Percentiles rank a stretch among this genome's conserved stretches.
Conservation (phyloP, 2,329 filamentous ascomycete genomes). For the Penicillium brasilianum region DNA sequence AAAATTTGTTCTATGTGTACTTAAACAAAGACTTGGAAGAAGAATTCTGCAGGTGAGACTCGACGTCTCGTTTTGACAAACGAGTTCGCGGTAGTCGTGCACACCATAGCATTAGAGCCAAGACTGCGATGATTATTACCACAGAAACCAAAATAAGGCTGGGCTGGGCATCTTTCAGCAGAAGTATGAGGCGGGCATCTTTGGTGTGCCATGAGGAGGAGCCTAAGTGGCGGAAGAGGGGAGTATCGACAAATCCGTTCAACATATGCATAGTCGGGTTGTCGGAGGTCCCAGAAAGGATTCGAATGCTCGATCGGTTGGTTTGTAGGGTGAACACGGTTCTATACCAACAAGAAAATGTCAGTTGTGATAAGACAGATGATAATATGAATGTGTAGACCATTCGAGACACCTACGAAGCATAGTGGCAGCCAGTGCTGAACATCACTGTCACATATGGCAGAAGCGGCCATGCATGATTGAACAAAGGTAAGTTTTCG, state of each 20-base stretch:
- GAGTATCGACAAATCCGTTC: slow-evolving; percentile 7
- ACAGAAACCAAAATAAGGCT: background rate
- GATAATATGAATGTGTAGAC: background rate
- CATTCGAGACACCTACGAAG: slow-evolving; percentile 2
- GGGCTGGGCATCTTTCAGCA: background rate
- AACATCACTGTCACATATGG: slow-evolving; percentile 8
- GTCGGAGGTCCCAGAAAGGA: background rate
- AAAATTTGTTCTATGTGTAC: background rate
- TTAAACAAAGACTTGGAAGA: background rate
- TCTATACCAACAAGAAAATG: background rate
- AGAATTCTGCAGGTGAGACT: background rate
- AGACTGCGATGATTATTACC: background rate
- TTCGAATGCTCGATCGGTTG: background rate
- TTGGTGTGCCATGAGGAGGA: slow-evolving; percentile 4
- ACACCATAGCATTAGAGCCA: background rate
- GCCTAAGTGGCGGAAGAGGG: slow-evolving; percentile 3
- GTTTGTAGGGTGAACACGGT: slow-evolving; percentile 3
- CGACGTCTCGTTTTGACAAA: slow-evolving; percentile 1
- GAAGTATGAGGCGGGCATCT: slow-evolving; percentile 1
- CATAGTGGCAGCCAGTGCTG: slow-evolving; percentile 7
- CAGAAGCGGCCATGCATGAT: slow-evolving; percentile 3
- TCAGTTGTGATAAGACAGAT: background rate
- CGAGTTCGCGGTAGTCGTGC: background rate
- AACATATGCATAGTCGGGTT: slow-evolving; percentile 3
- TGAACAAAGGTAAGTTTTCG: slow-evolving; percentile 1